Evolutionary conservation across 495 filamentous ascomycete genomes (phyloP).

Genomic region (Apiosordaria backusii): DNA sequence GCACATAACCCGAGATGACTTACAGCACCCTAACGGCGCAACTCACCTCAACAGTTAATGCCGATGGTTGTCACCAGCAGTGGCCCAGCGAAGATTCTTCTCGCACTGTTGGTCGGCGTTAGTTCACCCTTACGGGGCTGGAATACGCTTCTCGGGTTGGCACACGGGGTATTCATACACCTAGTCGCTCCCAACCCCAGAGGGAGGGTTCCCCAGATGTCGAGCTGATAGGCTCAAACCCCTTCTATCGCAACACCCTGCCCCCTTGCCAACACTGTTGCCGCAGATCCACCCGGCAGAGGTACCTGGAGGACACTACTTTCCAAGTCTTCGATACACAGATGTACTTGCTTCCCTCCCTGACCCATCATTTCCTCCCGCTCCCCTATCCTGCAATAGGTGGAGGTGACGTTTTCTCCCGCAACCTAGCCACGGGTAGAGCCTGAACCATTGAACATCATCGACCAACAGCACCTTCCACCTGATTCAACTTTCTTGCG

Average conservation of each 20-base stretch:
- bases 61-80: neutral
- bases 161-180: neutral
- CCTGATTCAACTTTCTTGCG: neutral
- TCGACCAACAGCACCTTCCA: neutral
- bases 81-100: neutral
- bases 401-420: neutral
- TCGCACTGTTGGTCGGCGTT: neutral
- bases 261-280: neutral
- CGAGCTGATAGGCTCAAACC: neutral
- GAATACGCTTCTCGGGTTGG: neutral
- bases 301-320: neutral
- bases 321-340: neutral
- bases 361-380: neutral
- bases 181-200: neutral
- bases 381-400: neutral
- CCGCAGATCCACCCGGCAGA: neutral
- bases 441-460: neutral
- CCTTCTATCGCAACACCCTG: neutral
- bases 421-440: neutral
- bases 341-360: neutral
- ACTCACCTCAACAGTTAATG: neutral
- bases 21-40: neutral
- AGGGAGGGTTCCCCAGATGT: neutral
- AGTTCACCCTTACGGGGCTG: neutral
- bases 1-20: slow-evolving; percentile 10